Evolutionary conservation across 345 rosid species (phyloP), one percentile per base, ranked within the genome.

Genomic region (sweet orange (Citrus sinensis)): DNA sequence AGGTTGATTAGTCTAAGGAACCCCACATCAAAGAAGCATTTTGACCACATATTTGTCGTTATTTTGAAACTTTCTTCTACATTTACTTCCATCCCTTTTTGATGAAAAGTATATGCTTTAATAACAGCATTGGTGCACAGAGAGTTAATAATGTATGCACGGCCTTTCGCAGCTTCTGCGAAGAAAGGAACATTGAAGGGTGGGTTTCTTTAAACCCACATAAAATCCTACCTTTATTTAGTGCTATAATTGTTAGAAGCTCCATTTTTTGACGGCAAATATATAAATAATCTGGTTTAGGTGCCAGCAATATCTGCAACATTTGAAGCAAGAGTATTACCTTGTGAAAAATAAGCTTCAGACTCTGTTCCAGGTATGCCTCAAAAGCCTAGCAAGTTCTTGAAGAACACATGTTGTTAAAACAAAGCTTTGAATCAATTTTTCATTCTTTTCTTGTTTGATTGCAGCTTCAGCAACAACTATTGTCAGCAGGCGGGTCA

Each of bases 251-350:
- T 46, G 17, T 7, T 2, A 8, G 65, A 24, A 25, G 42, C 40
- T 60, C 16, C 20, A 16, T 20, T 19, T 46, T 69, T 69, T 70
- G 32, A 76, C 63, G 64, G 58, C 20, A 79, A 74, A 51, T n/a
- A 11, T 67, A 6, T 19, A 19, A n/a, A 17, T 56, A 67, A 56
- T 71, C 16, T 78, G 51, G 7, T 76, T n/a, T 61, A 91, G 93
- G 81, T 91, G 95, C 80, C 87, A 74, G 74, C 85, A 79, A 78
- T 84, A 87, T 81, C 87, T 91, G 80, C 92, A 91, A 68, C 91
- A 84, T 79, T 80, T 90, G 83, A 87, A 78, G 80, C 80, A 82
- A 10, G 93, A 91, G 87, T 91, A 82, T 42, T 67, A 76, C 40
- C 77, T 86, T 10, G 86, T 90, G 78, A 91, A 85, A 81, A 83